These are phyloP conservation scores for Dioscorea dumetorum DNA, from an alignment of 106 monocot genomes.

Conservation along the genomic window DNA sequence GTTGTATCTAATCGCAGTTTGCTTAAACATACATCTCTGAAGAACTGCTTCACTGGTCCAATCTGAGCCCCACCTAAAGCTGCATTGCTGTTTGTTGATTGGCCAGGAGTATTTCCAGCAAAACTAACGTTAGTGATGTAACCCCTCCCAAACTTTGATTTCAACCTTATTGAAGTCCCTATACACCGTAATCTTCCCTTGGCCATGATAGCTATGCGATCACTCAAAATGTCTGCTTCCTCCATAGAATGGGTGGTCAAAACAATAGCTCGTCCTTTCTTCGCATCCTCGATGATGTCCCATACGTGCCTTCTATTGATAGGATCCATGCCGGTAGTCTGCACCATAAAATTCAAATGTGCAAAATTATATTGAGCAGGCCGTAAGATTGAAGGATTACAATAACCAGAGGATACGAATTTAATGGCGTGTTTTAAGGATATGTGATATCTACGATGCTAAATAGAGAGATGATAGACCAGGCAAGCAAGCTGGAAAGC, in stretches of 20 bases:
- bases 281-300: conserved; percentile 95
- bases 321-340: conserved; percentile 98
- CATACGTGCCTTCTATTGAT: conserved; percentile 88
- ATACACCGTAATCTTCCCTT: conserved; percentile 88
- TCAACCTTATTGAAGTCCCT: conserved; percentile 76
- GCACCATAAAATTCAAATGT: not conserved
- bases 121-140: conserved; percentile 81
- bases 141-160: conserved; percentile 79
- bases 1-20: not conserved
- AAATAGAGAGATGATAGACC: too few relatives aligned
- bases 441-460: too few relatives aligned
- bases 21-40: conserved; percentile 47
- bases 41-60: conserved; percentile 63
- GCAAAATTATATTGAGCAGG: too few relatives aligned
- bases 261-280: conserved; percentile 81
- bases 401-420: too few relatives aligned
- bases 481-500: too few relatives aligned
- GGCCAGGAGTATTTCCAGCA: conserved; percentile 20
- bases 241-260: conserved; percentile 99
- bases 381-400: too few relatives aligned
- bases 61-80: conserved; percentile 16
- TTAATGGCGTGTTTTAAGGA: too few relatives aligned
- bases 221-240: conserved; percentile 88
- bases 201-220: conserved; percentile 93
- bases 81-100: conserved; percentile 17